Base-by-base conservation (phyloP, 1,284 basidiomycete species). In the Ganoderma leucocontextum region DNA sequence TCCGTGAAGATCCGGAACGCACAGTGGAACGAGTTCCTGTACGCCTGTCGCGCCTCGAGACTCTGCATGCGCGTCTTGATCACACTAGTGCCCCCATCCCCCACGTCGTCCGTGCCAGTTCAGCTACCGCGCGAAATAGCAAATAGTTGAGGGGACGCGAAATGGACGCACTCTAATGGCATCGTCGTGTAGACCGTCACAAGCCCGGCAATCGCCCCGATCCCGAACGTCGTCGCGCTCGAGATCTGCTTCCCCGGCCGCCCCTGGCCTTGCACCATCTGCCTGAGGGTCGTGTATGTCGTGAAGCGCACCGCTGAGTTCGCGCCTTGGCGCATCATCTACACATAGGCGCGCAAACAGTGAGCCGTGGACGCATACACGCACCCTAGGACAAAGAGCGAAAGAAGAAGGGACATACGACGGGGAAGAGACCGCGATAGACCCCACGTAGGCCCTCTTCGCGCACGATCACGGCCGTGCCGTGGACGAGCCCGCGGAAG, bases 41-140 rank as follows among this genome's bases (percentile, higher is more conserved):
- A 99, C 73, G 95, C 90, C 53, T 87, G 82, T 22, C 89, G 86
- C 2, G 96, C 97, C 72, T 91, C 88, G 38, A 99, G 86, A 1
- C 95, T 92, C 80, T 99, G 97, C 97, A 99, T 99, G 53, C 97
- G 89, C 13, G 97, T 99, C 82, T 99, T 99, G 82, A 99, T 90
- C 22, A 99, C 96, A 77, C 95, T 97, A 74, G 42, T 55, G 29
- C n/a, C 4, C 7, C n/a, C 25, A 22, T 17, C 29, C 25, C 38
- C 10, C n/a, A 33, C 25, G 33, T 41, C n/a, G 22, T 41, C 59
- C 39, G 19, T 44, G 3, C 42, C 41, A 29, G 10, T 9, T 60
- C 59, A 38, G 39, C 39, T 19, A 10, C n/a, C 8, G 12, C n/a
- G 12, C 38, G 33, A 19, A 47, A 15, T n/a, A 44, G 42, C 4